These are phyloP conservation scores for Lentinula guzmanii DNA, from an alignment of 768 basidiomycete genomes.

Conservation along the genomic window DNA sequence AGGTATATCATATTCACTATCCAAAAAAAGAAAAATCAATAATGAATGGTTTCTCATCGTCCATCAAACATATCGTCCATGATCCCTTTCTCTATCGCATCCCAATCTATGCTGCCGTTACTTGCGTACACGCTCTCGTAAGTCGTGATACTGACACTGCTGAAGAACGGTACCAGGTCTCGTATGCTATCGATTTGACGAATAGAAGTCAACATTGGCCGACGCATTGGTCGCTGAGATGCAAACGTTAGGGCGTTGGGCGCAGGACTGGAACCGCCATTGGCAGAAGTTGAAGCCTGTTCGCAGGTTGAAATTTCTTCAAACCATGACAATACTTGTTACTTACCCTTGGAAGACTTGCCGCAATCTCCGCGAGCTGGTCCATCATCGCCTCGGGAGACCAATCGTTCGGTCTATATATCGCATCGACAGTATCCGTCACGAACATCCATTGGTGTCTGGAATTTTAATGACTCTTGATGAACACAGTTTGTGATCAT, in stretches of 20 bases:
- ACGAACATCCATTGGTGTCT: conserved; percentile 99
- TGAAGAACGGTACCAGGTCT: conserved; percentile 88
- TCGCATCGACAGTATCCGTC: conserved; percentile 94
- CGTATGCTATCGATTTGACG: conserved; percentile 79
- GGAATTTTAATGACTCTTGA: not conserved
- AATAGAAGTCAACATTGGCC: conserved; percentile 63
- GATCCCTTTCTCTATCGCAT: conserved; percentile 75
- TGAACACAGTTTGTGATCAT: not conserved
- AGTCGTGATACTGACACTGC: conserved; percentile 78
- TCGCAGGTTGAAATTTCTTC: not conserved
- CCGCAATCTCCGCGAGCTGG: conserved; percentile 77
- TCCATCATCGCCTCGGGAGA: conserved; percentile 87
- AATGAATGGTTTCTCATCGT: conserved; percentile 27
- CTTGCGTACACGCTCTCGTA: conserved; percentile 90
- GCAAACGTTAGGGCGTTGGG: not conserved
- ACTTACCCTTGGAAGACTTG: conserved; percentile 46
- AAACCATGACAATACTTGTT: not conserved
- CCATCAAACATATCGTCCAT: conserved; percentile 90
- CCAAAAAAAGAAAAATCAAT: not conserved
- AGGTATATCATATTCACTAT: not conserved
- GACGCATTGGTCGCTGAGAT: conserved; percentile 42
- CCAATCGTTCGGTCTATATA: conserved; percentile 82
- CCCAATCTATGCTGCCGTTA: conserved; percentile 81
- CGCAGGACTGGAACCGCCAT: not conserved
- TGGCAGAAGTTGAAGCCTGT: not conserved